Base-by-base conservation (phyloP, 306 rosid species). In the Comarum palustre region DNA sequence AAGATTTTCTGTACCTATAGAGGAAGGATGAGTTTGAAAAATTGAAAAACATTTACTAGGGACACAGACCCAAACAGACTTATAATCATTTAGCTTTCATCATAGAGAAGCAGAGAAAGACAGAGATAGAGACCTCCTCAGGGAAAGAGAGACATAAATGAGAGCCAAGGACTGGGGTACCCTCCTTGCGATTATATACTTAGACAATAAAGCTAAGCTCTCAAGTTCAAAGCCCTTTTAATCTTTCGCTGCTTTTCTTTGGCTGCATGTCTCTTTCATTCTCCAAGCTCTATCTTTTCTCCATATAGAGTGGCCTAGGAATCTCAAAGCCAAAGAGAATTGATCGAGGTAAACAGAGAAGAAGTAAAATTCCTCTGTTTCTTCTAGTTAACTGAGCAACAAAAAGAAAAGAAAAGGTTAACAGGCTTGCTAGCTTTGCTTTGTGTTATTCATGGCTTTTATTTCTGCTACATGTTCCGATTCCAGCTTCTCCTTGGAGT, bases 161-260 rank as follows among this genome's bases (percentile, higher is more conserved):
- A 81, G 89, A 87, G 75, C 77, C 80, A 76, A 17, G 67, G 90
- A 80, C 88, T 19, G 66, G 46, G 45, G 45, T 41, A 73, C 80
- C 85, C 85, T 77, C 63, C 34, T 1, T 34, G 68, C 55, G 65
- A 75, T 74, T 68, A 64, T 57, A 78, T 66, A 68, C 82, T 79
- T 86, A 81, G 89, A 89, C 86, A 85, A 87, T 69, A 82, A 77
- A 84, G 79, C 83, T 87, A 41, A 14, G 7, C 66, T 31, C 31
- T 32, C 43, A 62, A 62, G 41, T 31, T 59, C 41, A 59, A 29
- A 34, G 8, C 68, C 68, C 66, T 57, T 57, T 72, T 83, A 82
- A 84, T 85, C 85, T 22, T 85, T 58, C 79, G 38, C 76, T 82
- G 64, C 66, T 63, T 38, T 29, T 63, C 71, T 66, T 79, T 80